Evolutionary conservation across 2,329 filamentous ascomycete genomes (phyloP), one percentile per base, ranked within the genome.

Genomic region (Pseudodiploospora longispora): DNA sequence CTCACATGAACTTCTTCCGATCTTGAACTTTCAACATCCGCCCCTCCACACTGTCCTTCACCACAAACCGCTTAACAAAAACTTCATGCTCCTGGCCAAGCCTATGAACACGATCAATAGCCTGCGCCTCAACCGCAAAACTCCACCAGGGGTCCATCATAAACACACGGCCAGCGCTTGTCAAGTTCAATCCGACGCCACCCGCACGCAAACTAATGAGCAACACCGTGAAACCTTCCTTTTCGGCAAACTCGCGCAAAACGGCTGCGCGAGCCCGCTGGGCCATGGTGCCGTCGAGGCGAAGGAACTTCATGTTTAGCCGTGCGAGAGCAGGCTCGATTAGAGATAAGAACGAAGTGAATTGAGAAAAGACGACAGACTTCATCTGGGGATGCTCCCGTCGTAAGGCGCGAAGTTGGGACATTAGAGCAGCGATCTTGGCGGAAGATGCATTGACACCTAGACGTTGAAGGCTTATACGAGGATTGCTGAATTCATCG

Each of bases 141-240:
- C 87, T 94, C 93, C 93, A 98, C 93, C 93, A 98, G 0, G 93
- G 93, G 64, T 98, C 93, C 93, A 98, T 97, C 86, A 98, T 94
- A 68, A 85, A 98, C 5, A 98, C 94, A 43, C 87, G 74, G 51
- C 83, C 87, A 5, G 93, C 93, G 52, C 82, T 83, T 1, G 91
- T 97, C 49, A 98, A 66, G 59, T 98, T 98, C 36, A 98, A 72
- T 0, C 93, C 93, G 0, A 98, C 93, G 27, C 93, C 94, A 4
- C 94, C 93, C 0, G 94, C 93, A 19, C 88, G 78, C 44, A 98
- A 70, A 55, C 84, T 91, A 41, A 98, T 77, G 2, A 98, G 72
- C 4, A 98, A 70, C 1, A 98, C 78, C 3, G 77, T 78, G 27
- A 87, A 87, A 40, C 75, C 79, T 2, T 69, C 62, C 4, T 44